Evolutionary conservation across 257 asterid species (phyloP), one percentile per base, ranked within the genome.

Genomic region (Perilla frutescens): DNA sequence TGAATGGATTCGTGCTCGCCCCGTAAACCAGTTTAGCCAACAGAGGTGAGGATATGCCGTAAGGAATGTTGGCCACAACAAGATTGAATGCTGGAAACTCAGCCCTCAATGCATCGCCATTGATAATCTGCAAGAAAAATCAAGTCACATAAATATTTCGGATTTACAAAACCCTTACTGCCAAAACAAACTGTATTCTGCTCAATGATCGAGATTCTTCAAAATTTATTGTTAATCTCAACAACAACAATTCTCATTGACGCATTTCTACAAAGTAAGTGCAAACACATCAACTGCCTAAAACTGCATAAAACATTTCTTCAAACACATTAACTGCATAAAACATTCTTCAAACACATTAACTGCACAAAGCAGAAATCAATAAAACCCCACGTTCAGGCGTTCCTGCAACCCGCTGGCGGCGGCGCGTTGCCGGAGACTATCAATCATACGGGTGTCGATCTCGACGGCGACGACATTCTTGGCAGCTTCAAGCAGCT

Each of bases 1-100:
- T 84, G n/a, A 83, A 91, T 6, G 85, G 83, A 61, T 82, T 86
- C 9, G 45, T 39, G 7, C 72, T 81, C 31, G 53, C 78, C 51
- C 96, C 95, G 3, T 79, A 91, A 10, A 90, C 81, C 75, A 95
- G 77, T 70, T 86, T 95, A 67, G 97, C 92, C 55, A 92, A 60
- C 81, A 95, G 76, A 45, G 96, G 97, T 0, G 98, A 92, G 3
- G 99, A 92, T 77, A 95, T 95, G 63, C 89, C 84, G 56, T 87
- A 95, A 5, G 99, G 99, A 62, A 90, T 95, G 79, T 95, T 95
- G n/a, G 99, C 97, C 39, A 95, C 98, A 20, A 92, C 87, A 40
- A 95, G 93, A 86, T 95, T 80, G 76, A 88, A 95, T 62, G 26
- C 74, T 0, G 98, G 98, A 63, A 91, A 90, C 60, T 90, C 84